A percentile compares a stretch with the other conserved stretches of the same genome.
These are phyloP conservation scores for Neopestalotiopsis sp. DNA, from an alignment of 2,329 filamentous ascomycete genomes.

Conservation along the genomic window DNA sequence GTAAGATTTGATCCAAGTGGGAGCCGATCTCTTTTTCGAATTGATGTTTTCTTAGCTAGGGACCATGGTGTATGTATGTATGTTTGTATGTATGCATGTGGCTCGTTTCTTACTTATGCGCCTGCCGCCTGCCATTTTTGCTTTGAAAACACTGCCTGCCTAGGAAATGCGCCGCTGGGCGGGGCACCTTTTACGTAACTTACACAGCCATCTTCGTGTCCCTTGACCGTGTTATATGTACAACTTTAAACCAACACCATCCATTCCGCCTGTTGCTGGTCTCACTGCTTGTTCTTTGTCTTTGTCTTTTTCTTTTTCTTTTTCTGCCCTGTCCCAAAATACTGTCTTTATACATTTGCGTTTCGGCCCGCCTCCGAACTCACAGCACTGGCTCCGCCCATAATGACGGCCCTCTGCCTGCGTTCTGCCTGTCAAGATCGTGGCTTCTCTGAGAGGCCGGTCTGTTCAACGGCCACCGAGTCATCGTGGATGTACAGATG, in stretches of 20 bases:
- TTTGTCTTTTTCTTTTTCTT: not conserved
- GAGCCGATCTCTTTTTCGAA: not conserved
- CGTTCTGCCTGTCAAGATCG: not conserved
- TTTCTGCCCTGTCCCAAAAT: not conserved
- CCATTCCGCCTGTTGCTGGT: not conserved
- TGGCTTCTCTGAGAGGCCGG: constrained; percentile 11
- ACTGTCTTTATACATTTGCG: not conserved
- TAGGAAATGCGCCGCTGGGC: constrained; percentile 1
- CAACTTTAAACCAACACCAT: not conserved
- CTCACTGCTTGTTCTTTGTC: too few species aligned
- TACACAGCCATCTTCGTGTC: not conserved
- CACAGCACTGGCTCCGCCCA: not conserved
- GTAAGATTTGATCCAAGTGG: not conserved
- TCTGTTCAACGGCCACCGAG: constrained; percentile 14
- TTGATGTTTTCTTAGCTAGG: not conserved
- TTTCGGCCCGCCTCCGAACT: not conserved
- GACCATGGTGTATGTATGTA: too few species aligned
- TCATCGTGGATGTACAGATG: constrained; percentile 47
- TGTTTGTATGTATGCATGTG: not conserved
- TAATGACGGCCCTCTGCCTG: not conserved
- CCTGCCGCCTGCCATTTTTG: not conserved
- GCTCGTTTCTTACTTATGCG: not conserved
- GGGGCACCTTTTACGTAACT: not conserved
- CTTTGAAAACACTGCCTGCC: not conserved
- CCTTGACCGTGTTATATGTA: not conserved